Conservation (phyloP, 148 eudicot genomes). For the Cornus suecica region DNA sequence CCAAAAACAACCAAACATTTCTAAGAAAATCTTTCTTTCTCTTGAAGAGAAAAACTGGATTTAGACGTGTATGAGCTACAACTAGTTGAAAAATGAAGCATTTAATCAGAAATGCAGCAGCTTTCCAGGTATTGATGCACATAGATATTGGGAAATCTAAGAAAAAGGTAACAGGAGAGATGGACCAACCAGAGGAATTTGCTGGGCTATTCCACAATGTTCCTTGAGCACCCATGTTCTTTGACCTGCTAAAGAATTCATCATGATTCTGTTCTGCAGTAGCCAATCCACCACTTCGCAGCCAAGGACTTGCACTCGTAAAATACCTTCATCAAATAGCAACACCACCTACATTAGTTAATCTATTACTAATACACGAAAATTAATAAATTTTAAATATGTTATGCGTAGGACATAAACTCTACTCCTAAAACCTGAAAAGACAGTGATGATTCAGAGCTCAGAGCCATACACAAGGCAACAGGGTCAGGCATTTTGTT, state of each 20-base stretch:
- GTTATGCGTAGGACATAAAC: not conserved
- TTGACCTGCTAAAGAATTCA: conserved; percentile 51
- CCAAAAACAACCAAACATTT: not conserved
- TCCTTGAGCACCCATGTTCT: conserved; percentile 21
- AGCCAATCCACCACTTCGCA: conserved; percentile 14
- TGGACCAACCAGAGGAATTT: conserved; percentile 29
- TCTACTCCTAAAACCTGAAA: not conserved
- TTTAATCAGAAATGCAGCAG: not conserved
- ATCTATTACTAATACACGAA: not conserved
- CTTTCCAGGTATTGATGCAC: not conserved
- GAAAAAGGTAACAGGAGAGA: conserved; percentile 27
- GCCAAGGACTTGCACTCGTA: conserved; percentile 16
- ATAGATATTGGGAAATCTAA: not conserved
- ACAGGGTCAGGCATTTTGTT: not conserved
- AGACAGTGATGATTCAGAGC: not conserved
- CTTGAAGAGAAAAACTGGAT: too few relatives aligned
- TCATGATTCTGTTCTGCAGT: conserved; percentile 29
- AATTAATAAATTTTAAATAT: not conserved
- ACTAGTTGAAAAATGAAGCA: not conserved
- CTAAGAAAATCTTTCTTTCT: too few relatives aligned
- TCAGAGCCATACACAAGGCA: not conserved
- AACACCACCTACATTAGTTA: not conserved
- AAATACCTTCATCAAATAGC: not conserved
- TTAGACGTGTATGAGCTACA: too few relatives aligned
- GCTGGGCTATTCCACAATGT: conserved; percentile 39